Evolutionary conservation across 169 alveolate genomes (phyloP).

Genomic region (Plasmodium billcollinsi): DNA sequence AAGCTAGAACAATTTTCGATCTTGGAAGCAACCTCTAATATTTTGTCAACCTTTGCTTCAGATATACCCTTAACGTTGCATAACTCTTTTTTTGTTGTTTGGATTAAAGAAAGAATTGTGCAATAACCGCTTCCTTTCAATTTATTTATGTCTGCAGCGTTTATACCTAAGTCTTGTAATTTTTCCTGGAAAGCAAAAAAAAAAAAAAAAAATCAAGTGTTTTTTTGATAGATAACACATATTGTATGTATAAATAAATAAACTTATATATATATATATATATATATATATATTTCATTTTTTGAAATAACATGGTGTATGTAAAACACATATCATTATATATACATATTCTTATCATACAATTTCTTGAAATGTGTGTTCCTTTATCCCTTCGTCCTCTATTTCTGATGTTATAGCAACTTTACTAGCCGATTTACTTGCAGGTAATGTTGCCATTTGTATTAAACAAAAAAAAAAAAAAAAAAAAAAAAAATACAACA

Average conservation of each 20-base stretch:
- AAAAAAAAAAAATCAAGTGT: not conserved
- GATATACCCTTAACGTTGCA: constrained; percentile 94
- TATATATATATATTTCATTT: not conserved
- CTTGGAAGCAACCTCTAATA: constrained; percentile 92
- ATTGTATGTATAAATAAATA: not conserved
- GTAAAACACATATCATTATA: not conserved
- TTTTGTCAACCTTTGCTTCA: constrained; percentile 95
- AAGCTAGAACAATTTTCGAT: constrained; percentile 74
- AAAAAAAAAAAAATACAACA: not conserved
- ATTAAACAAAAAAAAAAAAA: constrained; percentile 1
- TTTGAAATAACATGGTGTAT: no score
- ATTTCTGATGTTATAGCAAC: constrained; percentile 28
- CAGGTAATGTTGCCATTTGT: constrained; percentile 60
- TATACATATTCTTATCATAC: constrained; percentile 3
- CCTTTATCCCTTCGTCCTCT: constrained; percentile 19
- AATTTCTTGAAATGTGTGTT: constrained; percentile 53
- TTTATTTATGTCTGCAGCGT: constrained; percentile 93
- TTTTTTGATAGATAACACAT: not conserved
- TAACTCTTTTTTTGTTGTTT: constrained; percentile 86
- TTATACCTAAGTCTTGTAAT: constrained; percentile 93
- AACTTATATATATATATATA: not conserved
- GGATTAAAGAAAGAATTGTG: constrained; percentile 91
- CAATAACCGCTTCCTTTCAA: constrained; percentile 93
- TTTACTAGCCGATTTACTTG: constrained; percentile 57
- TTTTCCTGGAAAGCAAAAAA: constrained; percentile 76